Base-by-base conservation (phyloP, 1,284 basidiomycete species). In the Ustilago trichophora region DNA sequence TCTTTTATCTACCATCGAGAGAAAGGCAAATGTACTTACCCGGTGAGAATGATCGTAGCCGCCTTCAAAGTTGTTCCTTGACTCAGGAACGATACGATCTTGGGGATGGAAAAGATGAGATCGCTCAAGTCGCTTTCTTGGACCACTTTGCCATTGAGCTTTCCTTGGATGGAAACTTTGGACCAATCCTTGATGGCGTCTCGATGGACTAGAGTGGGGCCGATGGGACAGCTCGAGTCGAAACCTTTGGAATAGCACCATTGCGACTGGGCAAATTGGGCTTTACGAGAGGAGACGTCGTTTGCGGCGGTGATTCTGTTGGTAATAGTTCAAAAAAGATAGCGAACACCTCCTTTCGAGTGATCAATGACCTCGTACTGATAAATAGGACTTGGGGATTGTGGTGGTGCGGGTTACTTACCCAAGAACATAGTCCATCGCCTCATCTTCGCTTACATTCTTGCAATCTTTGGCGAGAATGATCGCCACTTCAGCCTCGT, bases 401-500 rank as follows among this genome's bases (percentile, higher is more conserved):
- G n/a, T n/a, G n/a, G n/a, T n/a, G n/a, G n/a, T n/a, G n/a, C n/a
- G n/a, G n/a, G n/a, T n/a, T n/a, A 91, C 78, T 91, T 92, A 1
- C 87, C 91, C 62, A 0, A 92, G 85, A 4, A 94, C 88, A 70
- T 92, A 91, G 73, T 91, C 87, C 44, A 92, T 83, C 0, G 92
- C 91, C 4, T 92, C 86, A 0, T 84, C 85, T 71, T 90, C 89
- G 0, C 85, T 84, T 8, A 93, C 91, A 73, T 94, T 83, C 83
- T 89, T 90, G 41, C 89, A 89, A 0, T 87, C 80, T 74, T 89
- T 90, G 16, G 91, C 91, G 38, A 95, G 91, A 54, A 95, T 89
- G 64, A 94, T 86, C 29, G 88, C 90, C 12, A 96, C 83, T 75
- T 96, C 93, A 41, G 91, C 89, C 78, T 96, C 93, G 76, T 92